Percentiles rank a stretch among this genome's conserved stretches.
phyloP scores from a whole-genome alignment of 2,329 filamentous ascomycete species.

The Monilinia polystroma region DNA sequence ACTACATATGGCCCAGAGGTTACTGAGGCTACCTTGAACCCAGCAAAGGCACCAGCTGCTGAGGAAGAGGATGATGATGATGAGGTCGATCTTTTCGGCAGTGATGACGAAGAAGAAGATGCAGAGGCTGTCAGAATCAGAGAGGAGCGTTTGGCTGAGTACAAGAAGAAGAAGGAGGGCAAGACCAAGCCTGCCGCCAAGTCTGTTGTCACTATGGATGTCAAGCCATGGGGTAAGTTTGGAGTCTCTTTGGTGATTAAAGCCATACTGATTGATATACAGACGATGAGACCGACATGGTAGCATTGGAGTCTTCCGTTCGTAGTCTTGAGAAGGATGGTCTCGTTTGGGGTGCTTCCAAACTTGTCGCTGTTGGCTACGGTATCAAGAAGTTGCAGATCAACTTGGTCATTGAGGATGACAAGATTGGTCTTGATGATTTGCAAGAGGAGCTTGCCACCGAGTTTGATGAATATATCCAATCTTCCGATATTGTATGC shows the following conservation, averaged over 20 bases:
- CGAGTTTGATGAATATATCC: constrained; percentile 89
- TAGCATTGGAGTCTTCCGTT: constrained; percentile 74
- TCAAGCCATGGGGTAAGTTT: constrained; percentile 94
- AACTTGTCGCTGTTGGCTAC: constrained; percentile 87
- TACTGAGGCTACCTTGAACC: constrained; percentile 75
- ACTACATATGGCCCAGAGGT: constrained; percentile 88
- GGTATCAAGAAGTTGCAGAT: constrained; percentile 99
- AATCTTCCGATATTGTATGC: constrained; percentile 81
- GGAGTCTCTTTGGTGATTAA: background rate
- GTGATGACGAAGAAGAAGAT: constrained; percentile 92
- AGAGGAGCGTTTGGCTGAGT: constrained; percentile 87
- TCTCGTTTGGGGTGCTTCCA: constrained; percentile 91
- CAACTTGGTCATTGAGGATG: constrained; percentile 95
- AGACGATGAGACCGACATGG: constrained; percentile 95
- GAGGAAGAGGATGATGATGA: constrained; percentile 80
- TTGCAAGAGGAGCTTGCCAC: constrained; percentile 78
- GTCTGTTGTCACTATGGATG: constrained; percentile 91
- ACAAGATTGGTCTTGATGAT: constrained; percentile 86
- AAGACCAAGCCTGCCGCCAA: constrained; percentile 93
- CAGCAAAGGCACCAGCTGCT: constrained; percentile 74
- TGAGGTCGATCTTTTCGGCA: constrained; percentile 90
- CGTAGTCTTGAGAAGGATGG: constrained; percentile 86
- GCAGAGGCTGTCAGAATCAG: constrained; percentile 79
- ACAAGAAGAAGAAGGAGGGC: constrained; percentile 94
- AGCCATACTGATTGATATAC: constrained; percentile 31